phyloP scores from a whole-genome alignment of 768 basidiomycete genomes.

The Termitomyces sp. region DNA sequence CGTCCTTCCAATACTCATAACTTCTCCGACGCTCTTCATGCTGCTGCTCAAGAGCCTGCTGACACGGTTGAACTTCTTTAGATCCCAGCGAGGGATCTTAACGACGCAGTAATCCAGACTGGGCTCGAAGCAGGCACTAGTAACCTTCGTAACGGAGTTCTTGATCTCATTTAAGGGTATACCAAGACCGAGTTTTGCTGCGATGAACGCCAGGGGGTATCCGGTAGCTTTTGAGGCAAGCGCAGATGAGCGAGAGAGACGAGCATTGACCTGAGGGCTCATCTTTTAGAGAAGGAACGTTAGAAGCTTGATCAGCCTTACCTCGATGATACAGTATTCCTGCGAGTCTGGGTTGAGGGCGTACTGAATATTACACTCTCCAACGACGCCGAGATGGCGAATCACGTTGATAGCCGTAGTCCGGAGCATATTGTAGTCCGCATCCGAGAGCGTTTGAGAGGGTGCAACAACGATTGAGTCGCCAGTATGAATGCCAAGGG shows the following conservation, averaged over 20 bases:
- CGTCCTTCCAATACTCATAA: constrained; percentile 97
- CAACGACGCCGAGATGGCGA: constrained; percentile 95
- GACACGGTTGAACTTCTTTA: constrained; percentile 96
- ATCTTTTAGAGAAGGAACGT: neutral
- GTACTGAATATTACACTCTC: constrained; percentile 99
- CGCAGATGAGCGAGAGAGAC: constrained; percentile 95
- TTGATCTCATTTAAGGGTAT: constrained; percentile 97
- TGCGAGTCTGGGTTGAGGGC: constrained; percentile 92
- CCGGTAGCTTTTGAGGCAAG: constrained; percentile 98
- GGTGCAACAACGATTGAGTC: constrained; percentile 98
- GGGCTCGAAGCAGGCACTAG: constrained; percentile 96
- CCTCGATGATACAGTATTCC: constrained; percentile 99
- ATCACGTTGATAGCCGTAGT: constrained; percentile 98
- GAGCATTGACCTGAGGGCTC: constrained; percentile 70
- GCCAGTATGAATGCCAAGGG: constrained; percentile 96
- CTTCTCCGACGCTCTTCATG: constrained; percentile 99
- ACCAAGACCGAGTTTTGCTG: constrained; percentile 94
- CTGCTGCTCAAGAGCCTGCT: constrained; percentile 86
- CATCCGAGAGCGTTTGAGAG: constrained; percentile 96
- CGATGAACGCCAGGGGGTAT: constrained; percentile 97
- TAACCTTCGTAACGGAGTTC: constrained; percentile 95
- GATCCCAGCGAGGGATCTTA: constrained; percentile 98
- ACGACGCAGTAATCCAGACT: constrained; percentile 96
- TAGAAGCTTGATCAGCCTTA: constrained; percentile 17
- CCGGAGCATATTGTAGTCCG: constrained; percentile 99